phyloP scores from a whole-genome alignment of 2,329 filamentous ascomycete genomes.

The Epichloe festucae region DNA sequence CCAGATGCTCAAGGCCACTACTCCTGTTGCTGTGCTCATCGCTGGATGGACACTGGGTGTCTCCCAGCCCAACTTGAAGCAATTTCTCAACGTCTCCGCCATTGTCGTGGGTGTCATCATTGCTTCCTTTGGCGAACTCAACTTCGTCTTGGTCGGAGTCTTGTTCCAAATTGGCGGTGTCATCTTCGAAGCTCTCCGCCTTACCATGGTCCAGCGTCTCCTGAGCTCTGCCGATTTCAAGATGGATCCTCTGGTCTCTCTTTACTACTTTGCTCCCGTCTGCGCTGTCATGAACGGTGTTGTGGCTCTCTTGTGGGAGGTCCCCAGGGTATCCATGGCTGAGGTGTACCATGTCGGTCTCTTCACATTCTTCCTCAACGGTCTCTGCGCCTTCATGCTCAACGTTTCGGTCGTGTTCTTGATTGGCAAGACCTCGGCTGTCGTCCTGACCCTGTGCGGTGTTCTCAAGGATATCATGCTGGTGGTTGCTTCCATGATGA shows the following conservation, averaged over 20 bases:
- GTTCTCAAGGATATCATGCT: constrained; percentile 82
- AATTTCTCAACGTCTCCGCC: constrained; percentile 82
- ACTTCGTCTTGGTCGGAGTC: constrained; percentile 73
- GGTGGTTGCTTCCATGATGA: constrained; percentile 65
- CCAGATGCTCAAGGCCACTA: constrained; percentile 99
- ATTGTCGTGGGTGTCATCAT: constrained; percentile 93
- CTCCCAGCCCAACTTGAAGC: constrained; percentile 69
- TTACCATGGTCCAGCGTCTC: constrained; percentile 74
- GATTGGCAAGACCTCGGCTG: constrained; percentile 77
- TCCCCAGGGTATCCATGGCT: constrained; percentile 53
- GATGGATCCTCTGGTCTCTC: constrained; percentile 80
- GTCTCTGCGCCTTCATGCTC: constrained; percentile 63
- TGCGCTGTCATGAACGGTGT: constrained; percentile 72
- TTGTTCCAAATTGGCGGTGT: constrained; percentile 68
- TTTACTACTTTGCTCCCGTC: constrained; percentile 82
- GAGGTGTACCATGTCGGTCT: constrained; percentile 65
- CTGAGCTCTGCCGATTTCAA: constrained; percentile 76
- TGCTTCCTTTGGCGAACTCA: constrained; percentile 89
- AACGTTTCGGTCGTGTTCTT: constrained; percentile 80
- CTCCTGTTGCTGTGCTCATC: constrained; percentile 82
- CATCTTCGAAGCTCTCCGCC: constrained; percentile 67
- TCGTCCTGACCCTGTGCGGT: constrained; percentile 76
- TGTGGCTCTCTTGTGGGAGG: constrained; percentile 60
- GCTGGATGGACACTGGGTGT: constrained; percentile 82
- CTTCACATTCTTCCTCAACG: constrained; percentile 61